Base-by-base conservation (phyloP, 2,329 filamentous ascomycete genomes). In the Aspergillus alliaceus region DNA sequence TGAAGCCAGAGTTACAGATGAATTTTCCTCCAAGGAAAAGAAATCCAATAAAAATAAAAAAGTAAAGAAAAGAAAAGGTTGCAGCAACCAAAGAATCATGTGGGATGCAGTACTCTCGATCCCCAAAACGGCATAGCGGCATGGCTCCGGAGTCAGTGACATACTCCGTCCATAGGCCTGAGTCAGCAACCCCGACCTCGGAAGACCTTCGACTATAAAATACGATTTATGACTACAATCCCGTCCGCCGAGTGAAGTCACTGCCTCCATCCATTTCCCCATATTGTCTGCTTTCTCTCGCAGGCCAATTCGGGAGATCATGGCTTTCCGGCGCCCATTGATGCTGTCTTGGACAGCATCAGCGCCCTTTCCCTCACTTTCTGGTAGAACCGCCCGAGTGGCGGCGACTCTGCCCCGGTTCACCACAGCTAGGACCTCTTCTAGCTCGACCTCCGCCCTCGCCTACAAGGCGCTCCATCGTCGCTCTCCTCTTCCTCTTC, bases 391-490 rank as follows among this genome's bases (percentile, higher is more conserved):
- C 57, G 66, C 72, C 52, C 66, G 68, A 39, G 60, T 68, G 27
- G 63, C 64, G 25, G 55, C 66, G 34, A 54, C 65, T 50, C 59
- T 71, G 25, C 65, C 72, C 57, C 71, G 66, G 52, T 73, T 71
- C 64, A 69, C 64, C 51, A 61, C 65, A 48, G 54, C 60, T 60
- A 68, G 72, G 57, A 65, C 70, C 52, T 75, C 73, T 2, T 75
- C 72, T 49, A 76, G 86, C 79, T 96, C 93, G 54, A 98, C 93
- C 65, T 95, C 92, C 55, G 93, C 95, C 62, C 86, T 98, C 63
- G 93, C 93, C 70, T 98, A 98, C 86, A 99, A 99, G 83, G 91
- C 93, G 57, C 85, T 98, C 62, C 93, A 96, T 73, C 90, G 92
- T 69, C 91, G 93, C 64, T 90, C 93, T 59, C 89, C 90, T 20